Base-by-base conservation (phyloP, 164 flowering plant genomes). In the Aristolochia contorta region DNA sequence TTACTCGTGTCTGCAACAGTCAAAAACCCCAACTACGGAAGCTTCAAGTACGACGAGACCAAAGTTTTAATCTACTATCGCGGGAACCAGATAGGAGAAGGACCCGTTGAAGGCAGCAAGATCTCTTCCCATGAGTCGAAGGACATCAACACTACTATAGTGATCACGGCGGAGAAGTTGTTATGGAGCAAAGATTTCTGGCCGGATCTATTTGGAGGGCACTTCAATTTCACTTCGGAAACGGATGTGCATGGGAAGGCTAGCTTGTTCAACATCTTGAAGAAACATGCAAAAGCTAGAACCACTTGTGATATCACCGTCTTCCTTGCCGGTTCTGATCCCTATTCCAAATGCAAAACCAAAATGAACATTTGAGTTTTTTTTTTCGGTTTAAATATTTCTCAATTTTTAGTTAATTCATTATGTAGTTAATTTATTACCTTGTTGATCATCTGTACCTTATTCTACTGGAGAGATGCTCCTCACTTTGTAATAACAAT, bases 11-110 rank as follows among this genome's bases (percentile, higher is more conserved):
- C 19, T 2, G 14, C 73, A 20, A 66, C 72, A 0, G 47, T 80
- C 0, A 61, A 71, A 12, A 80, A 80, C 37, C 74, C 47, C 2
- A 82, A 80, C 50, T 79, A 76, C 32, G 82, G 77, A 45, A 58
- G 78, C 33, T 79, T 78, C 69, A 66, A 64, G 45, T 75, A 70
- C 56, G 5, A 66, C 19, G 22, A 67, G 19, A 51, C 71, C 4
- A 71, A 68, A 2, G 59, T 78, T 47, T 56, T 64, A 32, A 32
- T 77, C 20, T 49, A 22, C 50, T 79, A 82, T 57, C 69, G 47
- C 1, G 82, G 76, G 4, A 47, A 37, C 0, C 8, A 61, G 5
- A 75, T 75, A 0, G 84, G 72, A 4, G 77, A 76, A 52, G 77
- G 78, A 16, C 67, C 65, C 6, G 65, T 79, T 2, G 49, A 13